A percentile compares a stretch with the other conserved stretches of the same genome.
Evolutionary conservation across 352 stramenopile species (phyloP).

Genomic region (Plasmopara viticola): DNA sequence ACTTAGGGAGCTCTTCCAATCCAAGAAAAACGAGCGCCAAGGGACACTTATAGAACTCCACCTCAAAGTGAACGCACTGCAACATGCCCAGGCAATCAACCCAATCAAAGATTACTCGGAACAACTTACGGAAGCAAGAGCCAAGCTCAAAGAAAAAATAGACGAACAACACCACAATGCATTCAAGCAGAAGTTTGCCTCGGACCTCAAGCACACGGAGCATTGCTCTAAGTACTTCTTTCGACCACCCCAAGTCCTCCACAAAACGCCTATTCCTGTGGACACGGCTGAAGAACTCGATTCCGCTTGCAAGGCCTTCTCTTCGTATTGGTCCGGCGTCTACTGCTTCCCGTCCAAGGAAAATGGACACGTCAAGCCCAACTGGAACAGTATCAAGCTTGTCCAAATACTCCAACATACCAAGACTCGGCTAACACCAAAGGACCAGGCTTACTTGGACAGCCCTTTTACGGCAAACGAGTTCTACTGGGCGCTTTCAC

Average conservation of each 20-base stretch:
- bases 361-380: not conserved
- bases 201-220: not conserved
- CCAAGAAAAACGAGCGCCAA: not conserved
- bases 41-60: not conserved
- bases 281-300: too few relatives aligned
- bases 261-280: too few relatives aligned
- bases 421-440: not conserved
- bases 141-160: not conserved
- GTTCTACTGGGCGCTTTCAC: not conserved
- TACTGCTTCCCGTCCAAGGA: not conserved
- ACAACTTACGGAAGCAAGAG: not conserved
- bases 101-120: not conserved
- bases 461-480: not conserved
- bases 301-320: too few relatives aligned
- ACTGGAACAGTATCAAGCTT: not conserved
- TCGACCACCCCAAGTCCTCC: not conserved
- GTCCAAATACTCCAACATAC: not conserved
- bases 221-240: not conserved
- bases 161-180: not conserved
- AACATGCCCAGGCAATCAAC: not conserved
- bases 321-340: not conserved
- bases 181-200: not conserved
- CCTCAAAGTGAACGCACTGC: not conserved
- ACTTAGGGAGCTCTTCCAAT: too few relatives aligned
- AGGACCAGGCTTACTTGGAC: not conserved